phyloP scores from a whole-genome alignment of 352 stramenopile genomes.

The Peronospora destructor region DNA sequence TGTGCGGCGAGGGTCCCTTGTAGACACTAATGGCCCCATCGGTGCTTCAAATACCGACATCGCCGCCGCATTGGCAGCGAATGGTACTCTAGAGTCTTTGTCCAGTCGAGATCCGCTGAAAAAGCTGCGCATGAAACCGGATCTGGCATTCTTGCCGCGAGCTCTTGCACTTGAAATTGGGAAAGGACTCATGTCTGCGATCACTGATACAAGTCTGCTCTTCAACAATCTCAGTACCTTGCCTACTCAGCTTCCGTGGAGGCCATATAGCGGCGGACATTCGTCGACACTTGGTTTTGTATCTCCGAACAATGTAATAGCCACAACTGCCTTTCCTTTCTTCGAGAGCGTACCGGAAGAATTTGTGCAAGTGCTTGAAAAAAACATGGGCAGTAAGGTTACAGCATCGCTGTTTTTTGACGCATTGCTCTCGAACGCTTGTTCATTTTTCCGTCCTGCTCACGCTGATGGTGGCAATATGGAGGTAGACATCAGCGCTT shows the following conservation, averaged over 20 bases:
- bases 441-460: conserved; percentile 38
- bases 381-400: conserved; percentile 36
- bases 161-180: conserved; percentile 50
- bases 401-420: conserved; percentile 51
- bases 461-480: conserved; percentile 41
- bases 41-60: conserved; percentile 2
- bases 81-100: conserved; percentile 1
- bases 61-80: conserved; percentile 5
- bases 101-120: conserved; percentile 3
- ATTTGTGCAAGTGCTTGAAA: conserved; percentile 44
- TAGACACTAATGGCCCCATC: conserved; percentile 4
- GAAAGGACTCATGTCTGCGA: conserved; percentile 38
- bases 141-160: conserved; percentile 24
- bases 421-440: conserved; percentile 46
- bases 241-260: conserved; percentile 46
- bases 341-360: conserved; percentile 39
- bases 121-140: conserved; percentile 7
- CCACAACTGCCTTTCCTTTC: conserved; percentile 30
- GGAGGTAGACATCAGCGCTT: conserved; percentile 57
- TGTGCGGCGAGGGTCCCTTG: conserved; percentile 13
- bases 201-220: conserved; percentile 25
- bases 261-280: conserved; percentile 9
- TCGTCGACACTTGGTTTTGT: conserved; percentile 7
- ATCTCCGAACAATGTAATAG: conserved; percentile 2
- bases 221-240: conserved; percentile 29